Evolutionary conservation across 495 filamentous ascomycete species (phyloP).

Genomic region (Glonium stellatum): DNA sequence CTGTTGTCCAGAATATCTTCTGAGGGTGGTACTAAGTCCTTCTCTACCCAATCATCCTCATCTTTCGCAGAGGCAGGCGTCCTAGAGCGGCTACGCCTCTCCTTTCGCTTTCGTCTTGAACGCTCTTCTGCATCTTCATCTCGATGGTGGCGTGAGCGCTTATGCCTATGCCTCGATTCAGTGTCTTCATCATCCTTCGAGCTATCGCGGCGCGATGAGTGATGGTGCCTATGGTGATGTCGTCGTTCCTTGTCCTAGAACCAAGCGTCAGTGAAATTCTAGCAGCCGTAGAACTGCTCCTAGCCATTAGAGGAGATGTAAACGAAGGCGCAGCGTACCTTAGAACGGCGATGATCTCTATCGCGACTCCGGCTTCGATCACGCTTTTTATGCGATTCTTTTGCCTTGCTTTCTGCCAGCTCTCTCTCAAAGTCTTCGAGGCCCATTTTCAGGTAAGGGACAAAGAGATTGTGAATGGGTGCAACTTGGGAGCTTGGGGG

Average conservation of each 20-base stretch:
- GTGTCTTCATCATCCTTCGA: slow-evolving; percentile 37
- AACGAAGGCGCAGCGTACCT: slow-evolving; percentile 6
- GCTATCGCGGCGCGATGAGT: slow-evolving; percentile 40
- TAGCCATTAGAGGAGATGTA: not conserved
- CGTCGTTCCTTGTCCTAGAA: slow-evolving; percentile 16
- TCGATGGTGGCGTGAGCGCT: slow-evolving; percentile 43
- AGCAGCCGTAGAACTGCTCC: too few species aligned
- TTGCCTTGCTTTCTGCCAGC: slow-evolving; percentile 32
- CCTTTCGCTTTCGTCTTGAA: slow-evolving; percentile 17
- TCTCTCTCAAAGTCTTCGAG: slow-evolving; percentile 40
- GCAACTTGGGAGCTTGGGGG: not conserved
- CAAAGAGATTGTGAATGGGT: not conserved
- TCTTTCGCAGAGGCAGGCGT: slow-evolving; percentile 12
- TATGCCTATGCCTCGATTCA: slow-evolving; percentile 45
- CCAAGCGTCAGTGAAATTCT: not conserved
- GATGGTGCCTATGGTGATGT: slow-evolving; percentile 40
- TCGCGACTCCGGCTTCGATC: slow-evolving; percentile 28
- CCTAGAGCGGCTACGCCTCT: slow-evolving; percentile 16
- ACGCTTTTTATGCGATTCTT: slow-evolving; percentile 21
- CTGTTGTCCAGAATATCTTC: slow-evolving; percentile 37
- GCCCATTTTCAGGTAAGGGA: slow-evolving; percentile 24
- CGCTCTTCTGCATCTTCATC: slow-evolving; percentile 34
- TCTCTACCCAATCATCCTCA: slow-evolving; percentile 21
- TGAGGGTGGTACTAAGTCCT: slow-evolving; percentile 30
- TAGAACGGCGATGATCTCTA: slow-evolving; percentile 22